These are phyloP conservation scores for Amanita brunnescens DNA, from an alignment of 768 basidiomycete species.

Conservation along the genomic window DNA sequence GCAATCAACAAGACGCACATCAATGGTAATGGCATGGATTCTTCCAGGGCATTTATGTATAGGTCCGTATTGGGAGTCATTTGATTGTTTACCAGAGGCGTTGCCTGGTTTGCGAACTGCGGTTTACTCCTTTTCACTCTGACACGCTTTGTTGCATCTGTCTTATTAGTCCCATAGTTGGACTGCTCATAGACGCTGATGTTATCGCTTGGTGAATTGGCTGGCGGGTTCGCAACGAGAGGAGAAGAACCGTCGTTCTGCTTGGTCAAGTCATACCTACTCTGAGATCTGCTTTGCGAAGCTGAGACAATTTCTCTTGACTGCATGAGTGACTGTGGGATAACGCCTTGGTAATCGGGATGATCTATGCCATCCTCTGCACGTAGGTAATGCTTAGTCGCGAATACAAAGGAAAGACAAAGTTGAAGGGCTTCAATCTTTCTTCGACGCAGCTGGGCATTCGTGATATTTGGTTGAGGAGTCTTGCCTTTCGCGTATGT, in stretches of 20 bases:
- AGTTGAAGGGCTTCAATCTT: constrained; percentile 70
- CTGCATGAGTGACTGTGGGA: constrained; percentile 53
- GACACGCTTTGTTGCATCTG: constrained; percentile 59
- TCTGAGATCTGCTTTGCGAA: background rate
- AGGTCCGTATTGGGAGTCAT: constrained; percentile 52
- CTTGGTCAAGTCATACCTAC: background rate
- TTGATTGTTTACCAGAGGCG: constrained; percentile 53
- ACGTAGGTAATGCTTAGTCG: constrained; percentile 77
- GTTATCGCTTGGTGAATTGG: constrained; percentile 23
- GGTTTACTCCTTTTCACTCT: constrained; percentile 66
- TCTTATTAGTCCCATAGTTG: constrained; percentile 6
- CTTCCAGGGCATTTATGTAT: constrained; percentile 44
- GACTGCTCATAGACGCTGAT: constrained; percentile 8
- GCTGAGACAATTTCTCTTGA: constrained; percentile 29
- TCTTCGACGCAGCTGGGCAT: constrained; percentile 44
- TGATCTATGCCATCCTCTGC: constrained; percentile 71
- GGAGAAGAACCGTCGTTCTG: background rate
- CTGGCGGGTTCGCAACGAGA: background rate
- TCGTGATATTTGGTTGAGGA: constrained; percentile 34
- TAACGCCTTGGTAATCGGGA: constrained; percentile 55
- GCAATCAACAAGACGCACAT: constrained; percentile 34
- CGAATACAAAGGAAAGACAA: constrained; percentile 60
- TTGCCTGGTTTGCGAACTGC: constrained; percentile 33
- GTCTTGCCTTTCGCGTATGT: constrained; percentile 43
- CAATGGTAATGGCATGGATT: constrained; percentile 75